A percentile compares a stretch with the other conserved stretches of the same genome.
Evolutionary conservation across 2,329 filamentous ascomycete genomes (phyloP).

Genomic region (Alternaria sp.): DNA sequence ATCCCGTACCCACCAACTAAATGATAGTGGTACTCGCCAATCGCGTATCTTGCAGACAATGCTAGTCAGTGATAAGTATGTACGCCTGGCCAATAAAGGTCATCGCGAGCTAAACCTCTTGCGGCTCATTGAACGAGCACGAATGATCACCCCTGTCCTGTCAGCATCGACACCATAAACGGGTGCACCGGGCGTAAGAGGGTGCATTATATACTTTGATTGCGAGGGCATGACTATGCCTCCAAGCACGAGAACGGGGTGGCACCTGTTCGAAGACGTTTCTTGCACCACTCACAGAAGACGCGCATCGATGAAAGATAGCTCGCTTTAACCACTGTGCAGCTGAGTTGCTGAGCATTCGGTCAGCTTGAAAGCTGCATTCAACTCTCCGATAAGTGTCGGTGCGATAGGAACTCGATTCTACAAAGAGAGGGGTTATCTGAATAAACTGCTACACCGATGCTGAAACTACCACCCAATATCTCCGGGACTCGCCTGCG

Average conservation of each 20-base stretch:
- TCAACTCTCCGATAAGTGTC: too few relatives aligned
- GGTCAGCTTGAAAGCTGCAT: too few relatives aligned
- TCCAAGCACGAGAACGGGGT: not conserved
- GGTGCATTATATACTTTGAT: not conserved
- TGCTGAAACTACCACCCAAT: too few relatives aligned
- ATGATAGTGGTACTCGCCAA: not conserved
- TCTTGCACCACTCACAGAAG: too few relatives aligned
- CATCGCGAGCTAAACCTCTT: slow-evolving; percentile 14
- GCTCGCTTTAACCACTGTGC: too few relatives aligned
- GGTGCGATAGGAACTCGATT: too few relatives aligned
- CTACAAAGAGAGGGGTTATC: too few relatives aligned
- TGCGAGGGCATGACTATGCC: not conserved
- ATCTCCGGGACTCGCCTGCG: too few relatives aligned
- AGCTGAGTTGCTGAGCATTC: too few relatives aligned
- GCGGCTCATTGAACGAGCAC: slow-evolving; percentile 24
- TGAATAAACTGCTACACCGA: too few relatives aligned
- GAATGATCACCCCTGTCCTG: not conserved
- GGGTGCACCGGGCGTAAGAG: not conserved
- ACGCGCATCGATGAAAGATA: too few relatives aligned
- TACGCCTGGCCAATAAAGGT: not conserved
- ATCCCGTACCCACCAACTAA: not conserved
- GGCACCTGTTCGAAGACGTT: too few relatives aligned
- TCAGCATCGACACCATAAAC: not conserved
- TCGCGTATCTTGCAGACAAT: not conserved
- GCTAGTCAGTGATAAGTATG: not conserved